Conservation (phyloP, 495 filamentous ascomycete genomes). For the Hypoxylon intermedium region DNA sequence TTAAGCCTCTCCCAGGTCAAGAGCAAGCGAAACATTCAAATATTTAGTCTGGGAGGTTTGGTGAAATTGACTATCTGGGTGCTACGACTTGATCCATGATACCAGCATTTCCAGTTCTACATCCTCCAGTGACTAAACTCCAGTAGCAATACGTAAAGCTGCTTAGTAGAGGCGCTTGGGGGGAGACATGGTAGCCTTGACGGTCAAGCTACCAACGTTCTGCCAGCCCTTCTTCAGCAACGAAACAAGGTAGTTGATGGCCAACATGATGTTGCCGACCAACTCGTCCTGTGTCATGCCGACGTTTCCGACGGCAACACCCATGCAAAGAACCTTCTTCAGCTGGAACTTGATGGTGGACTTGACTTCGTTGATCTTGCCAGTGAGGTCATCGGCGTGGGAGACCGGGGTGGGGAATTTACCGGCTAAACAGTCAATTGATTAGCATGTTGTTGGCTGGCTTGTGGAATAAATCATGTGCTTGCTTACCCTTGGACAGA, state of each 20-base stretch:
- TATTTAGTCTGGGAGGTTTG: slow-evolving; percentile 36
- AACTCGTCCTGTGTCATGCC: slow-evolving; percentile 96
- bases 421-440: slow-evolving; percentile 66
- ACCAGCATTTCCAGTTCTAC: slow-evolving; percentile 33
- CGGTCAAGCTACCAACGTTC: slow-evolving; percentile 98
- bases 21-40: not conserved
- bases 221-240: slow-evolving; percentile 99
- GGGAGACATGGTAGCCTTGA: slow-evolving; percentile 99
- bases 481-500: slow-evolving; percentile 89
- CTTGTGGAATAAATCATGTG: not conserved
- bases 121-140: slow-evolving; percentile 30
- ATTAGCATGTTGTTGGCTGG: slow-evolving; percentile 12
- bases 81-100: slow-evolving; percentile 15
- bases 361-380: slow-evolving; percentile 98
- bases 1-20: not conserved
- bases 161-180: slow-evolving; percentile 92
- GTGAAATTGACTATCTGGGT: slow-evolving; percentile 36
- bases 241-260: slow-evolving; percentile 99
- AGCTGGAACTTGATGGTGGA: slow-evolving; percentile 99
- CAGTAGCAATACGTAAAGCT: not conserved
- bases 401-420: slow-evolving; percentile 99
- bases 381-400: slow-evolving; percentile 88
- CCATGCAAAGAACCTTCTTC: slow-evolving; percentile 99
- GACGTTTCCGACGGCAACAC: slow-evolving; percentile 98
- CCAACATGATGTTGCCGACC: slow-evolving; percentile 91